phyloP scores from a whole-genome alignment of 192 early-diverging fungal species.

The Rhizoclosmatium sp. region DNA sequence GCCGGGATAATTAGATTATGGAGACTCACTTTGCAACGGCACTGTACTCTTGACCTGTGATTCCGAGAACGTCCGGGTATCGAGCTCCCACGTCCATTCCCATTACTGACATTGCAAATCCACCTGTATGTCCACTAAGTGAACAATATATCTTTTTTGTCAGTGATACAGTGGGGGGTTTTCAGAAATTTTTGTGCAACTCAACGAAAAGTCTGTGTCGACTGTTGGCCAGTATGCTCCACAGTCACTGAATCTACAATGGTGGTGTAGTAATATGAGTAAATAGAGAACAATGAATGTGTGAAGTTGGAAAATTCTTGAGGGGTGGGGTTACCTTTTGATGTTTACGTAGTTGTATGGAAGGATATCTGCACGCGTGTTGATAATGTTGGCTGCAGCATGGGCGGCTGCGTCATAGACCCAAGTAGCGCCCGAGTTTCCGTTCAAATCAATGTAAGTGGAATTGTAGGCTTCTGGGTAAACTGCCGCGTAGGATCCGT shows the following conservation, averaged over 20 bases:
- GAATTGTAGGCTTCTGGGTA: background rate
- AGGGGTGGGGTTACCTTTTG: background rate
- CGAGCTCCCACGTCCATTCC: background rate
- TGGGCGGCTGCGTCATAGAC: background rate
- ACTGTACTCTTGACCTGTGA: background rate
- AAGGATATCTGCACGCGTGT: background rate
- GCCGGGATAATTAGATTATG: background rate
- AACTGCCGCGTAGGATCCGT: background rate
- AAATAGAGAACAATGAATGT: background rate
- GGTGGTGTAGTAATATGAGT: background rate
- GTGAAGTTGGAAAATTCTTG: no score
- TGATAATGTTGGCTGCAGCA: background rate
- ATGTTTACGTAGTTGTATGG: constrained; percentile 12
- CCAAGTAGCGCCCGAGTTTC: background rate
- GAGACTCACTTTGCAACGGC: background rate
- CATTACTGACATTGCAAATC: no score
- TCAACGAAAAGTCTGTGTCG: background rate
- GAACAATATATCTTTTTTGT: no score
- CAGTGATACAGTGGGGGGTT: no score
- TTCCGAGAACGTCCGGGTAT: background rate
- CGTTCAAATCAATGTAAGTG: background rate
- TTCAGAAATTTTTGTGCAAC: no score
- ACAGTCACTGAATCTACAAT: background rate
- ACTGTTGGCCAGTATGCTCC: background rate
- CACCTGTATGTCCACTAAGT: background rate